Evolutionary conservation across 176 grass and related monocot species (phyloP).

Genomic region (Dactylis glomerata): DNA sequence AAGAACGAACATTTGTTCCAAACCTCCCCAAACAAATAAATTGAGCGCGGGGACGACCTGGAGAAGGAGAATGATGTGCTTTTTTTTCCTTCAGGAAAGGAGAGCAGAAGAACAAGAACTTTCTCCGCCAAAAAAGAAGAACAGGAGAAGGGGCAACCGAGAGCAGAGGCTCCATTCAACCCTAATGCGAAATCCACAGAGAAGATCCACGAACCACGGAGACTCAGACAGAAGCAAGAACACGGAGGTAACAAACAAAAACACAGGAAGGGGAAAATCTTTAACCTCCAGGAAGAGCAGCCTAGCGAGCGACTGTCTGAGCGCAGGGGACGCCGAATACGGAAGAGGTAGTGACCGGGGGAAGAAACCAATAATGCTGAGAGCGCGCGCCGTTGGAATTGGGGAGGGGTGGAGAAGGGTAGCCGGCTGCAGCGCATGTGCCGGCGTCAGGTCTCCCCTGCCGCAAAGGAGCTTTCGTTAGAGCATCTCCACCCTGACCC

Average conservation of each 20-base stretch:
- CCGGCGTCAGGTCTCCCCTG: not conserved
- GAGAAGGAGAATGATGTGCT: not conserved
- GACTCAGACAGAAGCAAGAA: not conserved
- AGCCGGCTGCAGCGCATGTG: not conserved
- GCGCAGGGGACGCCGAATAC: not conserved
- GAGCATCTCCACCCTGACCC: too few species aligned
- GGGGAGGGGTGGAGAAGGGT: not conserved
- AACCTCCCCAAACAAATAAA: not conserved
- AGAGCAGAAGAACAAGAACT: not conserved
- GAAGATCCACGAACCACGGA: not conserved
- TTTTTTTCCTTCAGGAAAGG: not conserved
- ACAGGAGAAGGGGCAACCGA: not conserved
- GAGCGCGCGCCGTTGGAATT: not conserved
- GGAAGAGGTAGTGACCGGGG: not conserved
- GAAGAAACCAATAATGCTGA: not conserved
- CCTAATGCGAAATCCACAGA: not conserved
- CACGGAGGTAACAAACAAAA: not conserved
- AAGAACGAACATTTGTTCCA: not conserved
- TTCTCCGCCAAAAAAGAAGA: not conserved
- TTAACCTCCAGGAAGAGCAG: not conserved
- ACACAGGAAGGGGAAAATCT: not conserved
- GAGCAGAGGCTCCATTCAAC: not conserved
- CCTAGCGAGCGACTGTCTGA: not conserved
- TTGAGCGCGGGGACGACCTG: not conserved
- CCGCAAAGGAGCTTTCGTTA: too few species aligned